Base-by-base conservation (phyloP, 352 stramenopile genomes). In the Pythium dissotocum region DNA sequence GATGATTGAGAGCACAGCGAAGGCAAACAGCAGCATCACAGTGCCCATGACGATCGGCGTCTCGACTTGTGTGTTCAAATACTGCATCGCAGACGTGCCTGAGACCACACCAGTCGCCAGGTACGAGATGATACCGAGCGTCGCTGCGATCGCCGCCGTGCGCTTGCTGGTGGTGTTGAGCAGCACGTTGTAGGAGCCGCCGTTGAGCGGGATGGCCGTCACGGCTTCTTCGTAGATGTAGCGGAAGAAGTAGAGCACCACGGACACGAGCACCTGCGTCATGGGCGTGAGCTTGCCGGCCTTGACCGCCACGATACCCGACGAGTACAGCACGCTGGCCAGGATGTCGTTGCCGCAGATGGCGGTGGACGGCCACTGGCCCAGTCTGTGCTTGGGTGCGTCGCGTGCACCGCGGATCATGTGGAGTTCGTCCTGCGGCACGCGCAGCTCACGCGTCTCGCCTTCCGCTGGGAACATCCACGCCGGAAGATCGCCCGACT, bases 301-400 rank as follows among this genome's bases (percentile, higher is more conserved):
- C 35, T 79, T 83, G 30, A 67, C 67, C 2, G 76, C 72, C 30
- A 82, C 74, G 42, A 83, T 73, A 18, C 73, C 76, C 13, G 77
- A 72, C 12, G 77, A 80, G 52, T 93, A 93, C 40, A 94, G 77
- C 55, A 82, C 88, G 54, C 83, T 94, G 38, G 77, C 79, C 24
- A 94, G 76, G 61, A 97, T 90, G 58, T 97, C 88, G 68, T 97
- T 97, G 7, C 89, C 89, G 60, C 79, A 90, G 68, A 97, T 96
- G 3, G 83, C 82, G 9, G 89, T 97, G 8, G 89, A 89, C 46
- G 83, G 74, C 73, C 85, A 91, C 75, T 94, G 76, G 32, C 66
- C 68, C 35, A 95, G 78, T 51, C 36, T 28, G 54, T 85, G 77
- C 28, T 70, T 65, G 13, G 63, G 65, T 6, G 57, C 57, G 4